Evolutionary conservation across 78 protist species (phyloP), one percentile per base, ranked within the genome.

Genomic region (Dictyostelium brefeldianum): DNA sequence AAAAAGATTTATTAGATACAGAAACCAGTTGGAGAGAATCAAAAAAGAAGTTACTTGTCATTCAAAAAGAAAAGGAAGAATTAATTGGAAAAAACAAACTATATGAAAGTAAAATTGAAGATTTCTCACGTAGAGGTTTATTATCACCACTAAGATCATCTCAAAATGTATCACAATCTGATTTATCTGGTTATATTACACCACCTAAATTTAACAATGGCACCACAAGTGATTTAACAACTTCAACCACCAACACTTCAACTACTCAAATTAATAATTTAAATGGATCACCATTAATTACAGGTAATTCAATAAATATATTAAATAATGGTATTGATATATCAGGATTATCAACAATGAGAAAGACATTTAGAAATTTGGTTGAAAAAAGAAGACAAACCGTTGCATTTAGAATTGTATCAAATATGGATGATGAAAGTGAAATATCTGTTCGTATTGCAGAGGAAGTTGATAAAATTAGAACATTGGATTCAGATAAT

Each of bases 371-470:
- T 74, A 53, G 92, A 74, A 20, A 70, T n/a, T 50, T 85, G 56
- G 65, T 85, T n/a, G 92, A 85, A 20, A 85, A 85, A 43, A 54
- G 92, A 47, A 50, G 92, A 56, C 92, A 85, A 20, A 85, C 92
- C 0, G 92, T 85, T n/a, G 92, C 92, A 47, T 85, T 85, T 51
- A 73, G 78, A 41, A 75, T 85, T 0, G 92, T 85, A 11, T 54
- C 75, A 5, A 85, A 78, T 54, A 78, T 78, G 65, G 92, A 85
- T 29, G 92, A 85, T 59, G 92, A 85, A 25, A 47, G 70, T 27
- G 92, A 85, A 22, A 64, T 64, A 4, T 54, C 74, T 1, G 47
- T 85, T 10, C 25, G 92, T 43, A 75, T 85, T 46, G 92, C 83
- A 18, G 92, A 85, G 4, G 92, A 85, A 56, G 92, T 85, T 11